A percentile compares a stretch with the other conserved stretches of the same genome.
Evolutionary conservation across 2,329 filamentous ascomycete genomes (phyloP).

Genomic region (Fusarium brevicatenulatum): DNA sequence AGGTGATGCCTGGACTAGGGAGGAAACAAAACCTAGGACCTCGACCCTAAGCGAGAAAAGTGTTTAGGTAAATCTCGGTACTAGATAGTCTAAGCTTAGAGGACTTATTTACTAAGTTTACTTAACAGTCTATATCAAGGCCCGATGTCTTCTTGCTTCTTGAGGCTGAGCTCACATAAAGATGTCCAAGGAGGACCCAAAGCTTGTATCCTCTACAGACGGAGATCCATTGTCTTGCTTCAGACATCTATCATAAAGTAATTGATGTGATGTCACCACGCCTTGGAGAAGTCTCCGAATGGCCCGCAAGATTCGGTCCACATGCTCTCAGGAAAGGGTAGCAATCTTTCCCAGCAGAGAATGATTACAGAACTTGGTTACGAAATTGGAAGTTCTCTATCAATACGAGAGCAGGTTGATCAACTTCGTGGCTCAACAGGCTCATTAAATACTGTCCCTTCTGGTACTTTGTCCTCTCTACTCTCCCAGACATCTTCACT

Average conservation of each 20-base stretch:
- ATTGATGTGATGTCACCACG: neutral
- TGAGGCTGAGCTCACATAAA: neutral
- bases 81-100: neutral
- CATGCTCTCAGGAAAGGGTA: no score
- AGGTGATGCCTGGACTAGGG: neutral
- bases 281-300: neutral
- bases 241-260: neutral
- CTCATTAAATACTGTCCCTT: slow-evolving; percentile 57
- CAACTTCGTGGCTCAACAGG: slow-evolving; percentile 48
- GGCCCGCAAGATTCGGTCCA: neutral
- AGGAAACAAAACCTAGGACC: neutral
- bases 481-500: slow-evolving; percentile 93
- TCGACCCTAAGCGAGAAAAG: neutral
- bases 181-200: neutral
- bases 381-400: neutral
- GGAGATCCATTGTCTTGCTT: no score
- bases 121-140: neutral
- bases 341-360: neutral
- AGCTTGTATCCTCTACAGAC: neutral
- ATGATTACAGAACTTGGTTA: neutral
- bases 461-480: slow-evolving; percentile 69
- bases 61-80: neutral
- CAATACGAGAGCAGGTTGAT: neutral
- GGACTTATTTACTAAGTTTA: neutral
- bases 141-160: neutral